Evolutionary conservation across 495 filamentous ascomycete genomes (phyloP), one percentile per base, ranked within the genome.

Genomic region (Penicillium cosmopolitanum): DNA sequence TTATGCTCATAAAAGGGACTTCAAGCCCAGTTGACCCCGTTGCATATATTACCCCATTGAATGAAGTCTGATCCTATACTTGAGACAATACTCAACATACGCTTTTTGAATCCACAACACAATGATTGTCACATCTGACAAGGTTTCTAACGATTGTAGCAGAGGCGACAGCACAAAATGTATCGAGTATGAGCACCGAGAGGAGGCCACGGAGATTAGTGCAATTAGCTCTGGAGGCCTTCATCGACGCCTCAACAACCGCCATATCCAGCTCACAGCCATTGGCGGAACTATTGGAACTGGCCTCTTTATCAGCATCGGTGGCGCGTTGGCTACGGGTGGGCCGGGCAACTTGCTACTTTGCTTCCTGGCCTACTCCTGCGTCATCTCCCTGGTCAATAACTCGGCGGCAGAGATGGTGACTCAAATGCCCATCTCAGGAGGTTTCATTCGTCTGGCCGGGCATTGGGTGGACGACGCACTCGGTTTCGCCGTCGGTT

Each of bases 211-310:
- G n/a, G n/a, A n/a, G n/a, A n/a, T n/a, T n/a, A n/a, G n/a, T n/a
- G n/a, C n/a, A n/a, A n/a, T n/a, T n/a, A n/a, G n/a, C n/a, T n/a
- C n/a, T n/a, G n/a, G n/a, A n/a, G 0, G 50, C 33, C 56, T 67
- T 15, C 71, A 75, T 34, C 71, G 73, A 48, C 71, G 66, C 40
- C 64, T 75, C 11, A 58, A 58, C n/a, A 71, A 71, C 19, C 74
- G 82, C 19, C 81, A 85, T 25, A 78, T 82, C 12, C 82, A 85
- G 53, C 77, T 87, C 62, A 78, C 84, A 35, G 82, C 83, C 19
- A 79, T 85, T 31, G 81, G 81, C 18, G 83, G 82, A 15, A 82
- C 84, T 1, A 86, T 87, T 44, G 83, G 84, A 19, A 87, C 85
- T 8, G 86, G 83, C 23, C 71, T 88, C 6, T 85, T 89, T 60